Percentiles rank a stretch among this genome's conserved stretches.
Evolutionary conservation across 192 early-diverging fungal species (phyloP).

Genomic region (Kickxella alabastrina): DNA sequence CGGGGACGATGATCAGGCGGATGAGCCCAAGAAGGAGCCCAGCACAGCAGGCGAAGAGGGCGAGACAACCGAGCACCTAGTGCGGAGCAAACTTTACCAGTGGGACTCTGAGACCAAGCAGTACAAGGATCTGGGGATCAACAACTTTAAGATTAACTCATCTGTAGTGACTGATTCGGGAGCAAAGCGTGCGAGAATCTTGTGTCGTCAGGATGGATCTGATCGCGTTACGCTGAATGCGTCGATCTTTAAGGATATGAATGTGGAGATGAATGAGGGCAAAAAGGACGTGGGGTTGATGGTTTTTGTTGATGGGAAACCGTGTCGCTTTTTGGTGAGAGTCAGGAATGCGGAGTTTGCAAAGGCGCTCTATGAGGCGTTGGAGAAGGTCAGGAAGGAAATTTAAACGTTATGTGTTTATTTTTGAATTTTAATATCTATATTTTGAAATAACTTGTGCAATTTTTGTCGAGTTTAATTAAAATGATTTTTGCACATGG

Average conservation of each 20-base stretch:
- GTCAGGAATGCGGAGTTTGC: slow-evolving; percentile 21
- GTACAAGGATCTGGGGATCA: slow-evolving; percentile 47
- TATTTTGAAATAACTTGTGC: too few relatives aligned
- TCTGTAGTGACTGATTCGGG: slow-evolving; percentile 9
- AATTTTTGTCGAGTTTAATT: too few relatives aligned
- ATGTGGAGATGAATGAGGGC: slow-evolving; percentile 20
- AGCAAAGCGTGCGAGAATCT: slow-evolving; percentile 23
- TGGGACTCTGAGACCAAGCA: slow-evolving; percentile 29
- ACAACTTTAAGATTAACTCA: slow-evolving; percentile 44
- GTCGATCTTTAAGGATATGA: slow-evolving; percentile 48
- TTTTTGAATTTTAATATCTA: too few relatives aligned
- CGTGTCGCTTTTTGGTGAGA: slow-evolving; percentile 34
- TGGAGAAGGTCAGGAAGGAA: slow-evolving; percentile 2
- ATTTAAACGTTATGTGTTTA: too few relatives aligned
- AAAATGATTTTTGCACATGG: too few relatives aligned
- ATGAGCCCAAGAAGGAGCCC: slow-evolving; percentile 7
- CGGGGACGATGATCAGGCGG: slow-evolving; percentile 6
- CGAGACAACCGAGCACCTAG: slow-evolving; percentile 40
- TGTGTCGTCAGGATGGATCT: slow-evolving; percentile 50
- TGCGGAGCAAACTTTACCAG: slow-evolving; percentile 39
- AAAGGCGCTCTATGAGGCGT: not conserved
- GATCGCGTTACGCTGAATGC: slow-evolving; percentile 50
- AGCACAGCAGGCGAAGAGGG: slow-evolving; percentile 48
- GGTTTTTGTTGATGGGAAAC: slow-evolving; percentile 29
- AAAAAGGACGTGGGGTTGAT: slow-evolving; percentile 44